Base-by-base conservation (phyloP, 2,329 filamentous ascomycete genomes). In the Byssochlamys sp. region DNA sequence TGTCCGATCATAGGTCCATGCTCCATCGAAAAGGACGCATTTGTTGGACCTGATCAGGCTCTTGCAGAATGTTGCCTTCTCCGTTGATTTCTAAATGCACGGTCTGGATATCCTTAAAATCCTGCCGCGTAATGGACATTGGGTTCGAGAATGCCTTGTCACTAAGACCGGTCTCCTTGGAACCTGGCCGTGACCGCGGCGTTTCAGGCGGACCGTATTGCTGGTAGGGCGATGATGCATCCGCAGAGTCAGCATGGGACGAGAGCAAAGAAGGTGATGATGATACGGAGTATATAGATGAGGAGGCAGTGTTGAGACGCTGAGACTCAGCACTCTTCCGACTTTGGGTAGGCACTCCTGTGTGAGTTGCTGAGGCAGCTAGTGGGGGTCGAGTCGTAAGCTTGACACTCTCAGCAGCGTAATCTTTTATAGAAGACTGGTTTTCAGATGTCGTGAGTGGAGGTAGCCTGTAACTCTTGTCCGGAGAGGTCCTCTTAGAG, bases 11-110 rank as follows among this genome's bases (percentile, higher is more conserved):
- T 45, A 76, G 70, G 59, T 76, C 73, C 72, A 76, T 75, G 60
- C 73, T 76, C 73, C 73, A 76, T 59, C 73, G 69, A 66, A 69
- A 75, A 11, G 72, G 73, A 31, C 70, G 70, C 54, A 73, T 63
- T 39, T 64, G 66, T 57, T 71, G 65, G 25, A 72, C 61, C 56
- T 72, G 66, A 51, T 70, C 69, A 29, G 70, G 55, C 12, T 60
- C 66, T 25, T 71, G 59, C 45, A 71, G 67, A 45, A 69, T 66
- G 54, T 64, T 59, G 24, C 56, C 25, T 6, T 67, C 64, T 51
- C 73, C 70, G 54, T 69, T 72, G 56, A 74, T 68, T 63, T 74
- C 71, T 54, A 74, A 39, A 25, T 72, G 72, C 14, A 73, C 55
- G 39, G 72, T 59, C 29, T 73, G 67, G 39, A 74, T 59, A 14